These are phyloP conservation scores for Jaenimonas drosophilae DNA, from an alignment of 208 protist genomes.

Conservation along the genomic window DNA sequence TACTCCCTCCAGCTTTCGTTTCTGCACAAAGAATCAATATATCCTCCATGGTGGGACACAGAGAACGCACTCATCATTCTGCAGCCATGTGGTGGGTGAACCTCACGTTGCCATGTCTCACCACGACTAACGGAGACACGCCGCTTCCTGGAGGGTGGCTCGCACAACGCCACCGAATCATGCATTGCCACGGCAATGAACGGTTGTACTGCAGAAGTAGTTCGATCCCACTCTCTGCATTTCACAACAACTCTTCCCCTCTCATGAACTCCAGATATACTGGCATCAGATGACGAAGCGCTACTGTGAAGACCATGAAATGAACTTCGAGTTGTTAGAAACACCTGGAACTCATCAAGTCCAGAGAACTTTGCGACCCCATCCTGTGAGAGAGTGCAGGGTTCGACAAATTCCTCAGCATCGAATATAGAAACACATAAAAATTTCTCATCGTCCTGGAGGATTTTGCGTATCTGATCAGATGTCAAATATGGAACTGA, in stretches of 20 bases:
- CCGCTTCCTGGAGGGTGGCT: conserved; percentile 25
- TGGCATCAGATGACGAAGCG: conserved; percentile 29
- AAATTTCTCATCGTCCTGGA: conserved; percentile 42
- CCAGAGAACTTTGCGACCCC: conserved; percentile 47
- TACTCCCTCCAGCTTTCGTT: conserved; percentile 28
- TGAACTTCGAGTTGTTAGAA: conserved; percentile 50
- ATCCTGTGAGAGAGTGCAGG: conserved; percentile 24
- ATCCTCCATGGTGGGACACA: not conserved
- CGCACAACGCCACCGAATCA: conserved; percentile 40
- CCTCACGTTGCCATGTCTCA: conserved; percentile 14
- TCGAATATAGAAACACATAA: conserved; percentile 63
- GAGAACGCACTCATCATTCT: not conserved
- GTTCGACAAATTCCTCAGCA: conserved; percentile 32
- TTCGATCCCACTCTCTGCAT: conserved; percentile 35
- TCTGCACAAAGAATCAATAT: conserved; percentile 4
- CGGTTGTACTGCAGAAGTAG: conserved; percentile 38
- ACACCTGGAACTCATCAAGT: conserved; percentile 32
- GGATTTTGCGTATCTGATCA: conserved; percentile 39
- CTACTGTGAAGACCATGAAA: conserved; percentile 55
- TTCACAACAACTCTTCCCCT: conserved; percentile 43
- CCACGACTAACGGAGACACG: conserved; percentile 23
- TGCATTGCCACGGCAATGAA: conserved; percentile 32
- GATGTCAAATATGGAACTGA: conserved; percentile 58
- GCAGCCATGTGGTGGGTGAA: not conserved
- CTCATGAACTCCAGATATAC: conserved; percentile 47